Percentiles rank a stretch among this genome's conserved stretches.
Evolutionary conservation across 2,329 filamentous ascomycete genomes (phyloP).

Genomic region (Stromatinia cepivora): DNA sequence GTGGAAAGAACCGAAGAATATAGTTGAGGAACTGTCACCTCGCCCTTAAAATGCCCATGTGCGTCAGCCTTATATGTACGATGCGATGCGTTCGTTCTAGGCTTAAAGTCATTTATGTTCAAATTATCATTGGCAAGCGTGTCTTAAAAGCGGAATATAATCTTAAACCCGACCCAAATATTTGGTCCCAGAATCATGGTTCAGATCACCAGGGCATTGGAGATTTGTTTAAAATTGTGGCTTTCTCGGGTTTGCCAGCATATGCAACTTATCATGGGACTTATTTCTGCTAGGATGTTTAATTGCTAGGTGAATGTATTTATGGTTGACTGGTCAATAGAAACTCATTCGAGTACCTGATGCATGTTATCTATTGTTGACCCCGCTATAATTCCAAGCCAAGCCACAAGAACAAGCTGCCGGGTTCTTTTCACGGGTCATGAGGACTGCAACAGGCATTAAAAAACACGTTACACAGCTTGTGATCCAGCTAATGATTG

Average conservation of each 20-base stretch:
- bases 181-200: background rate
- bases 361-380: background rate
- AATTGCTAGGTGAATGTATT: background rate
- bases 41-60: conserved; percentile 17
- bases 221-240: background rate
- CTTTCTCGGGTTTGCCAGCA: background rate
- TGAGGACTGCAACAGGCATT: conserved; percentile 1
- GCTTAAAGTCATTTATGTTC: background rate
- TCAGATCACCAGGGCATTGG: background rate
- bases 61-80: conserved; percentile 10
- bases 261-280: background rate
- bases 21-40: conserved; percentile 40
- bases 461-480: background rate
- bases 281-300: background rate
- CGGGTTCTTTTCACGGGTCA: conserved; percentile 15
- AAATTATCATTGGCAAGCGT: background rate
- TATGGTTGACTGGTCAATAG: background rate
- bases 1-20: conserved; percentile 42
- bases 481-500: background rate
- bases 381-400: conserved; percentile 17
- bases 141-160: background rate
- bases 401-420: conserved; percentile 7
- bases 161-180: background rate
- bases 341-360: background rate
- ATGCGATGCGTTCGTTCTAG: background rate